Percentiles rank a stretch among this genome's conserved stretches.
Conservation (phyloP, 768 basidiomycete genomes). For the Boletus subparvulus region DNA sequence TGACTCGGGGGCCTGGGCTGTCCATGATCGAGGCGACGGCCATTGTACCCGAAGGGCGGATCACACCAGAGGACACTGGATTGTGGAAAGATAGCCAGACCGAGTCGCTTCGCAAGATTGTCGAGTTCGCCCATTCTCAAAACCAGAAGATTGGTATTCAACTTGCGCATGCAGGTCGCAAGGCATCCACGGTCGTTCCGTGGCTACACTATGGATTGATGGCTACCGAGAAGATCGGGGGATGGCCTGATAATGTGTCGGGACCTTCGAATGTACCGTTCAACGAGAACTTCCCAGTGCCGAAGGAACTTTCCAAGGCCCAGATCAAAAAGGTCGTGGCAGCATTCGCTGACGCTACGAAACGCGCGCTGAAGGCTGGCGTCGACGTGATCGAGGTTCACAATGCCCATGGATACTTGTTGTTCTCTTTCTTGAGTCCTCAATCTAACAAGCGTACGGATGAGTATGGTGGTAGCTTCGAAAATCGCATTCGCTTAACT, state of each 20-base stretch:
- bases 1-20: slow-evolving; percentile 54
- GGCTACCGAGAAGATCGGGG: slow-evolving; percentile 42
- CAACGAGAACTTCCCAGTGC: slow-evolving; percentile 44
- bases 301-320: slow-evolving; percentile 54
- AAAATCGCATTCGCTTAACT: slow-evolving; percentile 63
- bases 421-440: slow-evolving; percentile 60
- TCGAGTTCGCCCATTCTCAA: slow-evolving; percentile 72
- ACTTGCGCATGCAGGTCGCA: slow-evolving; percentile 76
- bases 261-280: slow-evolving; percentile 55
- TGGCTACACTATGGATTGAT: slow-evolving; percentile 47
- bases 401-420: slow-evolving; percentile 61
- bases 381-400: slow-evolving; percentile 63
- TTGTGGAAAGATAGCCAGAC: slow-evolving; percentile 64
- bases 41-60: slow-evolving; percentile 60
- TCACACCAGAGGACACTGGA: slow-evolving; percentile 63
- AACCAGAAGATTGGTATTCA: slow-evolving; percentile 72
- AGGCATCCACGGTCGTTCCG: slow-evolving; percentile 61
- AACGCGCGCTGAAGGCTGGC: slow-evolving; percentile 56
- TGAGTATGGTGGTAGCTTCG: slow-evolving; percentile 68
- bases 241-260: slow-evolving; percentile 55
- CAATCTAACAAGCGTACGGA: slow-evolving; percentile 61
- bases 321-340: slow-evolving; percentile 57
- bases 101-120: slow-evolving; percentile 46
- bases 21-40: slow-evolving; percentile 68
- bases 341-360: slow-evolving; percentile 53